These are phyloP conservation scores for Phytophthora sojae DNA, from an alignment of 352 stramenopile genomes.

Conservation along the genomic window DNA sequence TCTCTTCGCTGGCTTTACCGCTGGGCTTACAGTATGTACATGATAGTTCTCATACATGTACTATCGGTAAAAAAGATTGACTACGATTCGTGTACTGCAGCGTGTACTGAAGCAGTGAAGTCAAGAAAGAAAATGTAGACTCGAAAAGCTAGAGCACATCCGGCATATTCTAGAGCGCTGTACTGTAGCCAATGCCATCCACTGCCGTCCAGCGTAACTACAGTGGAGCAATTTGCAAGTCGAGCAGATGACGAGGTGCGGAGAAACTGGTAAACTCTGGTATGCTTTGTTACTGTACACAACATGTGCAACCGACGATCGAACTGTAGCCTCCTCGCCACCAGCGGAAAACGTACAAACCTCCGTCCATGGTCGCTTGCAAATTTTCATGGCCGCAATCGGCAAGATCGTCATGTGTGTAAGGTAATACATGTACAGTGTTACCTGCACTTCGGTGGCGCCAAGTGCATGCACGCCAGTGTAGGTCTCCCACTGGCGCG, in stretches of 20 bases:
- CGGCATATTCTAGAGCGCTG: not conserved
- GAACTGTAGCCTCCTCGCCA: conserved; percentile 7
- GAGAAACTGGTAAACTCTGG: conserved; percentile 24
- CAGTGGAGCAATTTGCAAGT: conserved; percentile 13
- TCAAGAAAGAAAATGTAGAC: no score
- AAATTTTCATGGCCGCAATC: conserved; percentile 2
- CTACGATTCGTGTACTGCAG: no score
- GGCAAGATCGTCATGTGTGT: not conserved
- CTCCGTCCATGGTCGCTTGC: not conserved
- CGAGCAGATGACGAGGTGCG: conserved; percentile 17
- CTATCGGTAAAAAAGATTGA: no score
- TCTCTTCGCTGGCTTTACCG: not conserved
- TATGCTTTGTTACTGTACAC: conserved; percentile 11
- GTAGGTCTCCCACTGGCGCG: not conserved
- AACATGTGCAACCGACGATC: conserved; percentile 27
- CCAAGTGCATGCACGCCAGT: not conserved
- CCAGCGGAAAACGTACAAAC: conserved; percentile 3
- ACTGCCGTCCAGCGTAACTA: not conserved
- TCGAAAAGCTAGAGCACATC: no score
- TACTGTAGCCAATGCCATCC: not conserved
- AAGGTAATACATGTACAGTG: not conserved
- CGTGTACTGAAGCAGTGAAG: no score
- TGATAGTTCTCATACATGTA: not conserved
- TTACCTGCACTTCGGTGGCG: not conserved
- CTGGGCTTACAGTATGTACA: not conserved